Conservation (phyloP, 1,284 basidiomycete genomes). For the Mycosarcoma mackinlayi region DNA sequence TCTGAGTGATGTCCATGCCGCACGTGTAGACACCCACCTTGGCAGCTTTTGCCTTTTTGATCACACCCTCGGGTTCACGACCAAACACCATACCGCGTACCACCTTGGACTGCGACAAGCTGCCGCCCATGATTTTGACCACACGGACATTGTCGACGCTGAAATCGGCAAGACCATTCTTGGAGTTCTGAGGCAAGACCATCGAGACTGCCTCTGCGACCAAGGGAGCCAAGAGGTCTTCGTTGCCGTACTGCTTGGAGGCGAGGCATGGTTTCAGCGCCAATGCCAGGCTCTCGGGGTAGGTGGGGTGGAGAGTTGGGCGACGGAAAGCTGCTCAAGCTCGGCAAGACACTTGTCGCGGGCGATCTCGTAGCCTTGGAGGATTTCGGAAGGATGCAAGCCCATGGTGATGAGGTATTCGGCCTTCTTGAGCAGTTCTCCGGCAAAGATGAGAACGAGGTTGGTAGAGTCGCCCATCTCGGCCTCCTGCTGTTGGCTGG, state of each 20-base stretch:
- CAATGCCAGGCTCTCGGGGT: conserved; percentile 79
- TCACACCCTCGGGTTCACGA: conserved; percentile 84
- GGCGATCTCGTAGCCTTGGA: conserved; percentile 96
- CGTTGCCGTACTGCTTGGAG: conserved; percentile 95
- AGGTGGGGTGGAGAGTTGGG: conserved; percentile 79
- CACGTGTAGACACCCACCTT: conserved; percentile 85
- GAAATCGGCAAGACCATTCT: conserved; percentile 50
- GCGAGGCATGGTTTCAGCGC: conserved; percentile 92
- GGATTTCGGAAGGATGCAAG: conserved; percentile 87
- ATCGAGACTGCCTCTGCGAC: conserved; percentile 86
- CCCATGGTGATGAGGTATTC: conserved; percentile 95
- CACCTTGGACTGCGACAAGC: conserved; percentile 82
- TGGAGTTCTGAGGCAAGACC: conserved; percentile 70
- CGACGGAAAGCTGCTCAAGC: conserved; percentile 74
- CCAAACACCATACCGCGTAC: conserved; percentile 99
- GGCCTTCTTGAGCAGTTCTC: conserved; percentile 93
- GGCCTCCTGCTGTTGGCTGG: conserved; percentile 92
- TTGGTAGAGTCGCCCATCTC: conserved; percentile 99
- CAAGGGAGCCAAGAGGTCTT: conserved; percentile 82
- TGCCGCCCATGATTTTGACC: conserved; percentile 98
- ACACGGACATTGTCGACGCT: conserved; percentile 94
- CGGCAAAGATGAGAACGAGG: conserved; percentile 92
- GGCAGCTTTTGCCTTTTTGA: conserved; percentile 77
- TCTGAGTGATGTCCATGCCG: conserved; percentile 91
- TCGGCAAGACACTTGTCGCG: conserved; percentile 84